Evolutionary conservation across 2,329 filamentous ascomycete species (phyloP).

Genomic region (Aspergillus calidoustus): DNA sequence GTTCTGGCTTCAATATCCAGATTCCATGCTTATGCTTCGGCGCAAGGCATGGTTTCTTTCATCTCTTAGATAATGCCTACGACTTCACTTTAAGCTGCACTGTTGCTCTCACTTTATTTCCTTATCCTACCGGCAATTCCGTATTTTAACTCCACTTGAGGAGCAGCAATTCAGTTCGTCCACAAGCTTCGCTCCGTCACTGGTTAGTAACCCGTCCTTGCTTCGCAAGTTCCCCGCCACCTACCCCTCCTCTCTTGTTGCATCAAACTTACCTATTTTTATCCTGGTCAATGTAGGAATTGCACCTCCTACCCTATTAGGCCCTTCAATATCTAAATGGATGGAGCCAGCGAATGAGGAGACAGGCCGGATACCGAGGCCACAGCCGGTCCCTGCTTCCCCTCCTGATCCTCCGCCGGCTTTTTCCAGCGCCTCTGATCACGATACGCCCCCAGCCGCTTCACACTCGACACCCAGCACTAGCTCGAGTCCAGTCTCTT

Average conservation of each 20-base stretch:
- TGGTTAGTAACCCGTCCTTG: conserved; percentile 11
- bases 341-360: conserved; percentile 49
- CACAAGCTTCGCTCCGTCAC: conserved; percentile 13
- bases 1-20: conserved; percentile 4
- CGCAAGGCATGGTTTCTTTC: conserved; percentile 1
- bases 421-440: conserved; percentile 16
- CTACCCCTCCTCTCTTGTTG: conserved; percentile 18
- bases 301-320: conserved; percentile 7
- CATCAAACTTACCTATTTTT: conserved; percentile 25
- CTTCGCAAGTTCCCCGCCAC: conserved; percentile 18
- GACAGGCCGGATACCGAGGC: conserved; percentile 36
- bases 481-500: conserved; percentile 21
- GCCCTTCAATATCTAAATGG: conserved; percentile 39
- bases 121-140: not conserved
- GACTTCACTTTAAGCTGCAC: conserved; percentile 3
- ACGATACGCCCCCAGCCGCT: conserved; percentile 17
- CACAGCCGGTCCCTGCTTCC: conserved; percentile 32
- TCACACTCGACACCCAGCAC: conserved; percentile 12
- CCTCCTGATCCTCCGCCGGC: conserved; percentile 20
- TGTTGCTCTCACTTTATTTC: conserved; percentile 7
- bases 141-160: conserved; percentile 9
- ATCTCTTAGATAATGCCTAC: not conserved
- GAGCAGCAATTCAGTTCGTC: conserved; percentile 5
- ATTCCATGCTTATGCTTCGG: not conserved
- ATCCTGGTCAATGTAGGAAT: conserved; percentile 17